Percentiles rank a stretch among this genome's conserved stretches.
phyloP scores from a whole-genome alignment of 1,284 basidiomycete species.

The Papiliotrema nemorosa region DNA sequence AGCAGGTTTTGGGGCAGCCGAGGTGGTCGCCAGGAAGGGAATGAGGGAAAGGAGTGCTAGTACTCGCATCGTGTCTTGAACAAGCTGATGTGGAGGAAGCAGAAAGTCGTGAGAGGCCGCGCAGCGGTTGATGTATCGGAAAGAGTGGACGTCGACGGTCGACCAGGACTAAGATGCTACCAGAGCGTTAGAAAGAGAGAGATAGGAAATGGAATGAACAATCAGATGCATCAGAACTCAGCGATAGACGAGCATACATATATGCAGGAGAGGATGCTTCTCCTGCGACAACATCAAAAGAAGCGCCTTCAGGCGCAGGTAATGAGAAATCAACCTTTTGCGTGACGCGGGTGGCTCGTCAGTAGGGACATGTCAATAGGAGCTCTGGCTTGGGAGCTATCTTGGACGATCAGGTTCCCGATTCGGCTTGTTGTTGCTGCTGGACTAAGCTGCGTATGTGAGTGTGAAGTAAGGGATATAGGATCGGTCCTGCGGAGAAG shows the following conservation, averaged over 20 bases:
- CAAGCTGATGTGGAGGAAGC: background rate
- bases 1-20: constrained; percentile 2
- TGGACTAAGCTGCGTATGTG: background rate
- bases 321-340: background rate
- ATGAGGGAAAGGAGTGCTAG: constrained; percentile 13
- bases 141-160: constrained; percentile 1
- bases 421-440: too few species aligned
- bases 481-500: background rate
- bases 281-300: background rate
- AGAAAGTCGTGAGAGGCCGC: background rate
- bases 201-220: background rate
- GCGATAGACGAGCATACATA: background rate
- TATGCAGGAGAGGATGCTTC: background rate
- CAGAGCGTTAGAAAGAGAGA: background rate
- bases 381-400: too few species aligned
- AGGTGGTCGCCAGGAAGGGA: constrained; percentile 12
- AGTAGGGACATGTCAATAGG: constrained; percentile 1
- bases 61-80: constrained; percentile 7
- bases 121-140: background rate
- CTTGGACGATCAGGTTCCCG: too few species aligned
- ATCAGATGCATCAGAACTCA: background rate
- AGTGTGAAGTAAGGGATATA: background rate
- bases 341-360: constrained; percentile 3
- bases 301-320: background rate
- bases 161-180: background rate